Conservation (phyloP, 2,329 filamentous ascomycete species). For the Didymella keratinophila region DNA sequence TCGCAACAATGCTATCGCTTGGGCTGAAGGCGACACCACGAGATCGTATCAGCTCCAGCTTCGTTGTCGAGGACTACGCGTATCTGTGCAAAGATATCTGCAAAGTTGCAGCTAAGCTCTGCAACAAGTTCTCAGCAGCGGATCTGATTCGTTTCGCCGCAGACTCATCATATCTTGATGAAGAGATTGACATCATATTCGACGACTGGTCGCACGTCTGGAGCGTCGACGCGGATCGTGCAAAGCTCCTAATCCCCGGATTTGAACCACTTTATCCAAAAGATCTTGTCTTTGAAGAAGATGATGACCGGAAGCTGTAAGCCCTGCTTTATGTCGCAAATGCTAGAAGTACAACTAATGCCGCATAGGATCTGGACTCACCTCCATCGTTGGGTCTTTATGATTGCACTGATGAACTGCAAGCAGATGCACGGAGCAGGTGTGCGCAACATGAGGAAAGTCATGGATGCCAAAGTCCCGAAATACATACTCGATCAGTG, state of each 20-base stretch:
- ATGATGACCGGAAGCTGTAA: slow-evolving; percentile 8
- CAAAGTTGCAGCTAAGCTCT: background rate
- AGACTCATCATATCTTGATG: slow-evolving; percentile 7
- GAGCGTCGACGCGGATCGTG: slow-evolving; percentile 12
- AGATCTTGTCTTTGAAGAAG: slow-evolving; percentile 14
- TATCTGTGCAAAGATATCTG: slow-evolving; percentile 5
- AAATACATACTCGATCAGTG: background rate
- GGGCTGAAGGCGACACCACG: slow-evolving; percentile 1
- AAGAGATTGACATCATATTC: slow-evolving; percentile 7
- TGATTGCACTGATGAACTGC: slow-evolving; percentile 3
- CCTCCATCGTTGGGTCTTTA: slow-evolving; percentile 17
- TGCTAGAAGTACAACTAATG: background rate
- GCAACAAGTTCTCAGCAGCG: background rate
- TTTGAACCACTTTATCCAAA: slow-evolving; percentile 1
- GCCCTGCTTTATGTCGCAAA: background rate
- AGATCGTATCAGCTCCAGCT: background rate
- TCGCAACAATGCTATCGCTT: slow-evolving; percentile 10
- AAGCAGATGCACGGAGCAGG: background rate
- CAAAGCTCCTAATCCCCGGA: slow-evolving; percentile 4
- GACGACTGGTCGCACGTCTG: slow-evolving; percentile 6
- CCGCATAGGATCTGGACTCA: slow-evolving; percentile 8
- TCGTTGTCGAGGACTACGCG: slow-evolving; percentile 1
- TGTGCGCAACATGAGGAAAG: background rate
- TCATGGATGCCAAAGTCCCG: background rate
- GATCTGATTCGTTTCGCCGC: slow-evolving; percentile 2